A percentile compares a stretch with the other conserved stretches of the same genome.
Conservation (phyloP, 1,139 yeast species). For the Hyphopichia wangnamkhiaoensis region DNA sequence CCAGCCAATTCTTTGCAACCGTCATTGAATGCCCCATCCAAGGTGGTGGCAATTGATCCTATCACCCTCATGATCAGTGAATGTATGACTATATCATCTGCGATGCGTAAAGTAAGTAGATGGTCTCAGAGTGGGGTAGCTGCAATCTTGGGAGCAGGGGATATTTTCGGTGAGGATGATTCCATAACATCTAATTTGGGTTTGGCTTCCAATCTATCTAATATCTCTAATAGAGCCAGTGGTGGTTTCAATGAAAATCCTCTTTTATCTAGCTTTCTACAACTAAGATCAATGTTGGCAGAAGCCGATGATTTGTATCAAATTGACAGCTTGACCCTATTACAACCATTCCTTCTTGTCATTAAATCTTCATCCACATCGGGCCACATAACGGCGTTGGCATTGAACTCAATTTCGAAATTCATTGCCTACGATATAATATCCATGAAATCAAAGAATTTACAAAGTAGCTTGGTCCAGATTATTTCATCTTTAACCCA, state of each 20-base stretch:
- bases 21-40: neutral
- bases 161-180: slow-evolving; percentile 42
- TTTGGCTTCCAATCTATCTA: slow-evolving; percentile 19
- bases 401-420: slow-evolving; percentile 75
- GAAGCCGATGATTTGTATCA: slow-evolving; percentile 54
- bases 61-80: slow-evolving; percentile 84
- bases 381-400: slow-evolving; percentile 81
- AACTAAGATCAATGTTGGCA: slow-evolving; percentile 68
- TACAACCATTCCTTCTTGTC: slow-evolving; percentile 87
- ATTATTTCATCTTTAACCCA: slow-evolving; percentile 81
- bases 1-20: neutral
- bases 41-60: slow-evolving; percentile 62
- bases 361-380: slow-evolving; percentile 84
- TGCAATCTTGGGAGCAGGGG: slow-evolving; percentile 71
- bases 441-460: slow-evolving; percentile 42
- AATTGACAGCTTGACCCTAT: slow-evolving; percentile 70
- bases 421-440: slow-evolving; percentile 65
- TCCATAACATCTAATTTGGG: slow-evolving; percentile 28
- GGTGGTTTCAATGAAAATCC: slow-evolving; percentile 50
- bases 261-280: slow-evolving; percentile 77
- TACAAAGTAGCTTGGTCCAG: slow-evolving; percentile 55
- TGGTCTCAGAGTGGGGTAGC: slow-evolving; percentile 88
- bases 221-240: slow-evolving; percentile 14
- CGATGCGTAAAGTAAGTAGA: slow-evolving; percentile 85
- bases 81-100: slow-evolving; percentile 82